These are phyloP conservation scores for Pisolithus sp. DNA, from an alignment of 768 basidiomycete genomes.

Conservation along the genomic window DNA sequence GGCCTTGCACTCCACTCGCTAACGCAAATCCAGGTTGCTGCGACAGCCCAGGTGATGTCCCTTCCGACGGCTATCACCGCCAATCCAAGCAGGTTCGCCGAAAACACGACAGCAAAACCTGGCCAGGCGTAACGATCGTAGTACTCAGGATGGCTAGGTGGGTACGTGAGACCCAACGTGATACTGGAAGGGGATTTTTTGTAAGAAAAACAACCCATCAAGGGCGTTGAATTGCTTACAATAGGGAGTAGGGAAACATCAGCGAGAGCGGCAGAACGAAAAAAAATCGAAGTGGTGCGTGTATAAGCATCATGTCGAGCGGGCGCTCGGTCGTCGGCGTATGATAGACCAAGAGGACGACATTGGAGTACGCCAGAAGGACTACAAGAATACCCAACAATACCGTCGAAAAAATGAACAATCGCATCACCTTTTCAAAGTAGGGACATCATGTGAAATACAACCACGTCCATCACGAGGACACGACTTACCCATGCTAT, in stretches of 20 bases:
- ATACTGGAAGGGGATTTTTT: constrained; percentile 38
- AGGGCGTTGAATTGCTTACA: constrained; percentile 29
- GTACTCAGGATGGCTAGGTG: constrained; percentile 43
- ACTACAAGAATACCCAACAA: constrained; percentile 65
- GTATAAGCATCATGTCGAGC: constrained; percentile 76
- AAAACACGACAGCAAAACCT: constrained; percentile 63
- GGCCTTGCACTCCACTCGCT: constrained; percentile 56
- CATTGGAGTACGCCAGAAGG: constrained; percentile 71
- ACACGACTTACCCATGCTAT: constrained; percentile 57
- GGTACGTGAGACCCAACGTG: constrained; percentile 58
- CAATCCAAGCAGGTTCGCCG: constrained; percentile 55
- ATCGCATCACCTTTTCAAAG: constrained; percentile 51
- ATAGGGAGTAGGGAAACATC: constrained; percentile 49
- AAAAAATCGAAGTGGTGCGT: constrained; percentile 74
- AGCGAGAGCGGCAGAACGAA: constrained; percentile 48
- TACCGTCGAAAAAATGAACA: constrained; percentile 72
- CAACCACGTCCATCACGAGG: background rate
- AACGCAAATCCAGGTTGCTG: constrained; percentile 67
- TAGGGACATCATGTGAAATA: background rate
- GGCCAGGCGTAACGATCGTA: constrained; percentile 61
- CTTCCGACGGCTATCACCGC: constrained; percentile 48
- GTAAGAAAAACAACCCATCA: background rate
- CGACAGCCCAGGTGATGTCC: constrained; percentile 72
- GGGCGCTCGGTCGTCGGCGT: constrained; percentile 52
- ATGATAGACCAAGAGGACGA: constrained; percentile 71